Evolutionary conservation across 2,329 filamentous ascomycete species (phyloP).

Genomic region (Xylariaceae sp.): DNA sequence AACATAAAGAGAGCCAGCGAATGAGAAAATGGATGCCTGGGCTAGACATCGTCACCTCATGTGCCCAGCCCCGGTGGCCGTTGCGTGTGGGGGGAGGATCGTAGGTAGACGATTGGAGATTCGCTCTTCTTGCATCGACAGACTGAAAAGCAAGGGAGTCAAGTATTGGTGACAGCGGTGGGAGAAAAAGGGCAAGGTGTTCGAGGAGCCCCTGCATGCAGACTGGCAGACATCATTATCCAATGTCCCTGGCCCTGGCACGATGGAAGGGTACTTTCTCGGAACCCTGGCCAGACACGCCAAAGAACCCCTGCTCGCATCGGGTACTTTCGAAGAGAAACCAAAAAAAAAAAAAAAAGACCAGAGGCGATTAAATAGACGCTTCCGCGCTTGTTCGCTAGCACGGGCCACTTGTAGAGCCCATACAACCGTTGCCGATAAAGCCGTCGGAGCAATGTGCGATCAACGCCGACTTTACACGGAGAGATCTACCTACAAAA

Average conservation of each 20-base stretch:
- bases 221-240: slow-evolving; percentile 1
- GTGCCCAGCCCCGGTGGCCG: no score
- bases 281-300: neutral
- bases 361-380: slow-evolving; percentile 1
- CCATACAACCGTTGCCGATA: neutral
- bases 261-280: neutral
- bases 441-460: neutral
- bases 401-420: no score
- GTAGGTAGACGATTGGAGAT: no score
- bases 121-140: no score
- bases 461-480: neutral
- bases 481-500: neutral
- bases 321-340: neutral
- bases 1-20: no score
- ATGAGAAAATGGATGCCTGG: no score
- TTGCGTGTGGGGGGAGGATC: no score
- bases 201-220: slow-evolving; percentile 6
- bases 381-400: neutral
- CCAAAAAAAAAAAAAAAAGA: neutral
- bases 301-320: neutral
- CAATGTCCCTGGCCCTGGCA: neutral
- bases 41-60: no score
- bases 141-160: no score
- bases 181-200: no score
- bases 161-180: no score